These are phyloP conservation scores for Talaromyces pinophilus DNA, from an alignment of 2,329 filamentous ascomycete genomes.

Conservation along the genomic window DNA sequence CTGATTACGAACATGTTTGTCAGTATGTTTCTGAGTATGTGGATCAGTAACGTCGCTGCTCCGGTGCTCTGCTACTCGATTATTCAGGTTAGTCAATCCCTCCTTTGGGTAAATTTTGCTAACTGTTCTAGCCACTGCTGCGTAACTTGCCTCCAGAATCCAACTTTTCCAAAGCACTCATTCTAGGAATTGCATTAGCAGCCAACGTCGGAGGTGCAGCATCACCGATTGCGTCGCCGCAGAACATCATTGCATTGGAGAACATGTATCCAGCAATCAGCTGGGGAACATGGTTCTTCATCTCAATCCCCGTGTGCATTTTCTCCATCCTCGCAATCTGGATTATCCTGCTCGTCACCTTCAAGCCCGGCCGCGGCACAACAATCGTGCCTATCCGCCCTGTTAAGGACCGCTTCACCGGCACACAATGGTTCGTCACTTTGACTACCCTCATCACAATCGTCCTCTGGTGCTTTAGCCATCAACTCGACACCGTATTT, in stretches of 20 bases:
- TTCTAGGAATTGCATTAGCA: conserved; percentile 90
- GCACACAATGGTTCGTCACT: conserved; percentile 90
- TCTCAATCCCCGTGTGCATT: conserved; percentile 88
- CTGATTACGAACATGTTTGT: conserved; percentile 99
- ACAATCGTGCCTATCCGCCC: conserved; percentile 89
- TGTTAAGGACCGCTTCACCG: conserved; percentile 83
- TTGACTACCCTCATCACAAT: conserved; percentile 83
- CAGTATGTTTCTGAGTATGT: conserved; percentile 96
- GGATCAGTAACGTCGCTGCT: conserved; percentile 97
- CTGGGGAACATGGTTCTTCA: conserved; percentile 97
- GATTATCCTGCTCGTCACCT: conserved; percentile 79
- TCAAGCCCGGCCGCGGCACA: conserved; percentile 80
- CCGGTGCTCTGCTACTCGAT: conserved; percentile 97
- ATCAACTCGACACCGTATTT: conserved; percentile 82
- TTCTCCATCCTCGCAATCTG: conserved; percentile 87
- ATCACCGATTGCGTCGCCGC: conserved; percentile 93
- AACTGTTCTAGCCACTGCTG: conserved; percentile 70
- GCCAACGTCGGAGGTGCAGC: conserved; percentile 96
- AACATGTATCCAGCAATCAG: conserved; percentile 92
- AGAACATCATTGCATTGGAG: conserved; percentile 93
- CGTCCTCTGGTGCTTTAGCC: conserved; percentile 84
- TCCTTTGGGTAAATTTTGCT: conserved; percentile 7
- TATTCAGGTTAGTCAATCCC: conserved; percentile 67
- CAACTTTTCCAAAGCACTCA: conserved; percentile 89
- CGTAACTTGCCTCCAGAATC: conserved; percentile 89